These are phyloP conservation scores for Epichloe coenophiala DNA, from an alignment of 2,329 filamentous ascomycete genomes.

Conservation along the genomic window DNA sequence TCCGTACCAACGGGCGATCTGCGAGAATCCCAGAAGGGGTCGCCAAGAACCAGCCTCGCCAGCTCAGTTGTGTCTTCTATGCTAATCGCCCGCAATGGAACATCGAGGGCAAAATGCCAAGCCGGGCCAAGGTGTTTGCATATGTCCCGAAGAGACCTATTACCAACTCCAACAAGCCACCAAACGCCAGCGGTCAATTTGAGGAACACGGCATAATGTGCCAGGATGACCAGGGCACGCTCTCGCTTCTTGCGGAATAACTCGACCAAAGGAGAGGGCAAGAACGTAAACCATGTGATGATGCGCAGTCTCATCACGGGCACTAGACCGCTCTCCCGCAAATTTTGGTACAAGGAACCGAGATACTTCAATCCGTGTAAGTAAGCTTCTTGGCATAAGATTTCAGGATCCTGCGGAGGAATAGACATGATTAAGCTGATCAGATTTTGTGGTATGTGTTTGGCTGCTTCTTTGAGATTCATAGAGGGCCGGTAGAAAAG, in stretches of 20 bases:
- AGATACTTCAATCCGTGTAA: constrained; percentile 33
- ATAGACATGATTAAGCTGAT: constrained; percentile 36
- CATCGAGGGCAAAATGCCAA: constrained; percentile 18
- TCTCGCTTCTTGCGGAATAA: constrained; percentile 28
- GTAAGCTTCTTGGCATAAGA: constrained; percentile 25
- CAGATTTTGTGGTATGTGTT: constrained; percentile 32
- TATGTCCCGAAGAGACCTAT: constrained; percentile 33
- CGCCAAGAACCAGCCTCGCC: constrained; percentile 29
- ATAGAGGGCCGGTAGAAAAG: constrained; percentile 37
- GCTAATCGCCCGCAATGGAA: constrained; percentile 23
- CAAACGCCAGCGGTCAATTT: constrained; percentile 30
- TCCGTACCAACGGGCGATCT: neutral
- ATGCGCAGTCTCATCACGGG: constrained; percentile 33
- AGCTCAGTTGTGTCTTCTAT: constrained; percentile 21
- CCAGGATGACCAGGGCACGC: constrained; percentile 36
- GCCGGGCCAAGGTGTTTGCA: constrained; percentile 22
- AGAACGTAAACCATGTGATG: constrained; percentile 39
- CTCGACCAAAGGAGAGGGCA: constrained; percentile 30
- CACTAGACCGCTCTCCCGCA: constrained; percentile 27
- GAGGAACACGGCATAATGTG: constrained; percentile 37
- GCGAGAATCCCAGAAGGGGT: constrained; percentile 26
- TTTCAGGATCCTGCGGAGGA: constrained; percentile 27
- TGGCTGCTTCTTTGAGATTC: constrained; percentile 27
- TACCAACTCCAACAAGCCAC: constrained; percentile 36
- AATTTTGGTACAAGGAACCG: constrained; percentile 36